Conservation (phyloP, 345 rosid genomes). For the Arabis alpina region DNA sequence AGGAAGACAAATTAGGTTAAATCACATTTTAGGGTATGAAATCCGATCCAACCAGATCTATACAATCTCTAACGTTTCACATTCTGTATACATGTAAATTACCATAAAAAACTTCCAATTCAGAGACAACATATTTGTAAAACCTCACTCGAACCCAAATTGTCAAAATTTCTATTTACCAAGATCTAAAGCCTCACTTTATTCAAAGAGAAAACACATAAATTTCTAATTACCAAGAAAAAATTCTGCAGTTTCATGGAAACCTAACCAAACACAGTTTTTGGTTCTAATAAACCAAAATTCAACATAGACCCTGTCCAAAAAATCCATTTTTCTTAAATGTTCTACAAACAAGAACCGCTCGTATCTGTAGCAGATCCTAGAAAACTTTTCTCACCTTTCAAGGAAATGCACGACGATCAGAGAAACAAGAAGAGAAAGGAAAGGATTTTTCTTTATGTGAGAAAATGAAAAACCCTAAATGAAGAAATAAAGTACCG, state of each 20-base stretch:
- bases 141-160: constrained; percentile 40
- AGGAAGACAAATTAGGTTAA: constrained; percentile 18
- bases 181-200: constrained; percentile 3
- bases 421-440: constrained; percentile 6
- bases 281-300: constrained; percentile 1
- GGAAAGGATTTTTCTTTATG: not conserved
- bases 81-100: not conserved
- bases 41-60: constrained; percentile 12
- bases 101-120: not conserved
- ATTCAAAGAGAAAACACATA: not conserved
- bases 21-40: not conserved
- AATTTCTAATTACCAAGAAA: not conserved
- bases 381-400: constrained; percentile 33
- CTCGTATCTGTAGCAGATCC: constrained; percentile 9
- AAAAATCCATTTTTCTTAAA: not conserved
- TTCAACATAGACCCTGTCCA: not conserved
- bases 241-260: not conserved
- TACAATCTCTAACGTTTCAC: not conserved
- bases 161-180: not conserved
- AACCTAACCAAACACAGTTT: constrained; percentile 22
- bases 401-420: not conserved
- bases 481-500: not conserved
- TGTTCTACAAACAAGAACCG: not conserved
- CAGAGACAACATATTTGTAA: constrained; percentile 3
- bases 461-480: constrained; percentile 29